These are phyloP conservation scores for Acanthamoeba quina DNA, from an alignment of 208 protist species.

Conservation along the genomic window DNA sequence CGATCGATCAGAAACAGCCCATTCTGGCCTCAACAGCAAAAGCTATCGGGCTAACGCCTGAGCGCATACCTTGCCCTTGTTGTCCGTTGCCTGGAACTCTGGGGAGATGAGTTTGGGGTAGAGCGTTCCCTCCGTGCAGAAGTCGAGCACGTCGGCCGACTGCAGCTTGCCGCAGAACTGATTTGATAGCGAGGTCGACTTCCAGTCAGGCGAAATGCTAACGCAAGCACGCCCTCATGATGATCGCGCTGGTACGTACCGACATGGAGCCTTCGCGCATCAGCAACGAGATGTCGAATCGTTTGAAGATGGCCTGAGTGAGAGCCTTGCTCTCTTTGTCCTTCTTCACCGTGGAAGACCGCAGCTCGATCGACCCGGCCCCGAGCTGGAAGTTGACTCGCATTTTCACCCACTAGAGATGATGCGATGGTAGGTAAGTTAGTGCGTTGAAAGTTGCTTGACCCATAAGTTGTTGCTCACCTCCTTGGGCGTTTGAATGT, in stretches of 20 bases:
- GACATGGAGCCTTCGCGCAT: slow-evolving; percentile 55
- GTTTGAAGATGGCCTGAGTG: slow-evolving; percentile 55
- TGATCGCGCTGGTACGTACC: background rate
- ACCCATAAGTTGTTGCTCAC: background rate
- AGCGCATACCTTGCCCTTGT: background rate
- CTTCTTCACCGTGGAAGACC: slow-evolving; percentile 3
- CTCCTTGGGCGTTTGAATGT: slow-evolving; percentile 33
- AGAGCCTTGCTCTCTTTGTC: slow-evolving; percentile 3
- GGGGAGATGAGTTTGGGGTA: slow-evolving; percentile 44
- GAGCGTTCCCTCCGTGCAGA: slow-evolving; percentile 58
- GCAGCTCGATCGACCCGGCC: slow-evolving; percentile 31
- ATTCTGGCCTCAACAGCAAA: too few species aligned
- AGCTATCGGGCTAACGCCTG: too few species aligned
- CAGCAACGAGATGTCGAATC: slow-evolving; percentile 12
- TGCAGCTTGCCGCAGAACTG: slow-evolving; percentile 62
- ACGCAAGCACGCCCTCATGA: too few species aligned
- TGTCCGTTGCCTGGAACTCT: background rate
- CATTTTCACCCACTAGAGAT: slow-evolving; percentile 30
- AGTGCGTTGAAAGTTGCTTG: background rate
- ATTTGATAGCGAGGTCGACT: background rate
- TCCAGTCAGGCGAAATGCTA: too few species aligned
- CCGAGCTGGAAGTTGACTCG: slow-evolving; percentile 43
- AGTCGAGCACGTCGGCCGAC: slow-evolving; percentile 65
- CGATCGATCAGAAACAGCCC: too few species aligned
- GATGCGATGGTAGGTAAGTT: too few species aligned